Percentiles rank a stretch among this genome's conserved stretches.
phyloP scores from a whole-genome alignment of 2,329 filamentous ascomycete genomes.

The Coleophoma cylindrospora region DNA sequence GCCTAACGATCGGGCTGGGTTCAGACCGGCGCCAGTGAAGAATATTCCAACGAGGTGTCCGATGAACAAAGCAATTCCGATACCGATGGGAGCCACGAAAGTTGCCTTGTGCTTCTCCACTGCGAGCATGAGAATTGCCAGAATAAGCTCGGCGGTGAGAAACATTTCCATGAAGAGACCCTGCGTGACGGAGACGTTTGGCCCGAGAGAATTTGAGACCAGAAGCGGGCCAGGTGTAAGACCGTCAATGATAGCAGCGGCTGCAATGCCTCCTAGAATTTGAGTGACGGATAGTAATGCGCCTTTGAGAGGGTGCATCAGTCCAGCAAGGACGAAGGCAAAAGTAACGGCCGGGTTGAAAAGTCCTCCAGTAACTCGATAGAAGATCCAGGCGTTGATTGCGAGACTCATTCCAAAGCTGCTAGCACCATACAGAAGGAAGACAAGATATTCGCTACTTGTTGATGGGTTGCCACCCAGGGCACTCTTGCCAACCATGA shows the following conservation, averaged over 20 bases:
- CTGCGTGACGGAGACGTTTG: constrained; percentile 33
- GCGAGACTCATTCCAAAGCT: constrained; percentile 29
- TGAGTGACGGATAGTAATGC: constrained; percentile 27
- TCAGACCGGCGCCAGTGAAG: constrained; percentile 43
- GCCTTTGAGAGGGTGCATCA: constrained; percentile 26
- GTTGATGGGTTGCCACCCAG: constrained; percentile 28
- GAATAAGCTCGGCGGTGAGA: constrained; percentile 41
- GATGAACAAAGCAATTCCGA: constrained; percentile 40
- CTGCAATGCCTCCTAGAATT: constrained; percentile 27
- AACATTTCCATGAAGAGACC: constrained; percentile 45
- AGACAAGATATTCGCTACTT: constrained; percentile 35
- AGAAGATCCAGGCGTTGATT: constrained; percentile 49
- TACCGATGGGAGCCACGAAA: constrained; percentile 42
- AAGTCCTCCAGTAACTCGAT: constrained; percentile 42
- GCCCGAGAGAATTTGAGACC: constrained; percentile 34
- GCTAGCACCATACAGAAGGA: constrained; percentile 5
- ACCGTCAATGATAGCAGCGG: constrained; percentile 35
- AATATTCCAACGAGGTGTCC: constrained; percentile 37
- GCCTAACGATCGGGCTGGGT: constrained; percentile 41
- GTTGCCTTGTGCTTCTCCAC: constrained; percentile 43
- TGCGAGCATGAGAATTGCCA: constrained; percentile 46
- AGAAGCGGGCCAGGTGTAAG: constrained; percentile 39
- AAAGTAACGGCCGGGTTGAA: constrained; percentile 44
- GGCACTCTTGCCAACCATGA: constrained; percentile 7
- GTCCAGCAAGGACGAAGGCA: constrained; percentile 30